Conservation (phyloP, 257 asterid species). For the Forsythia suspensa region DNA sequence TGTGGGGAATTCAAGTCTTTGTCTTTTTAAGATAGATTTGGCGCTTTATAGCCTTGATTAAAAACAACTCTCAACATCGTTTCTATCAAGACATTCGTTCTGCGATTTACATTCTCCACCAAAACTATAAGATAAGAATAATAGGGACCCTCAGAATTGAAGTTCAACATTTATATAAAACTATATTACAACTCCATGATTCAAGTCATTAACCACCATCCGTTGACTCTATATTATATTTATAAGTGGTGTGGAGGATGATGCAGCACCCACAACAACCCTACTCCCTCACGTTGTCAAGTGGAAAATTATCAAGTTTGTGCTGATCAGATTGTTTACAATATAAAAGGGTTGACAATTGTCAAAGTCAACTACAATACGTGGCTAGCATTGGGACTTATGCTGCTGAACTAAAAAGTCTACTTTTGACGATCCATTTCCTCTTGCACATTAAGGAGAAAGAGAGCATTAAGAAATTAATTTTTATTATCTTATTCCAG, state of each 20-base stretch:
- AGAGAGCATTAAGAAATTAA: neutral
- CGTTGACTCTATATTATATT: neutral
- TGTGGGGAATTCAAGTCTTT: too few relatives aligned
- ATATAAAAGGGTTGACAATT: constrained; percentile 15
- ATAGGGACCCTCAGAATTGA: too few relatives aligned
- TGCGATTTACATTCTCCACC: too few relatives aligned
- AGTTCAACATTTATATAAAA: too few relatives aligned
- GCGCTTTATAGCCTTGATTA: too few relatives aligned
- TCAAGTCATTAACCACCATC: neutral
- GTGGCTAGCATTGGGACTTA: neutral
- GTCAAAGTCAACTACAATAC: constrained; percentile 4
- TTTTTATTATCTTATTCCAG: too few relatives aligned
- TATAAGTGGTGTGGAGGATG: neutral
- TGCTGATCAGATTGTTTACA: neutral
- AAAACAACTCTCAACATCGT: too few relatives aligned
- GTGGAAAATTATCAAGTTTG: constrained; percentile 5
- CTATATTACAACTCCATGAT: neutral
- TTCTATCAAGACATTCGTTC: too few relatives aligned
- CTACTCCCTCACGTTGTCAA: neutral
- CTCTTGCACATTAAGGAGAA: neutral
- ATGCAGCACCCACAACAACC: constrained; percentile 5
- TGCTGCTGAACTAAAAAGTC: neutral
- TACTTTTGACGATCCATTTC: neutral
- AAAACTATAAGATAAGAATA: too few relatives aligned
- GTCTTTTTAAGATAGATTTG: too few relatives aligned